These are phyloP conservation scores for Sphaerosporella brunnea DNA, from an alignment of 495 filamentous ascomycete species.

Conservation along the genomic window DNA sequence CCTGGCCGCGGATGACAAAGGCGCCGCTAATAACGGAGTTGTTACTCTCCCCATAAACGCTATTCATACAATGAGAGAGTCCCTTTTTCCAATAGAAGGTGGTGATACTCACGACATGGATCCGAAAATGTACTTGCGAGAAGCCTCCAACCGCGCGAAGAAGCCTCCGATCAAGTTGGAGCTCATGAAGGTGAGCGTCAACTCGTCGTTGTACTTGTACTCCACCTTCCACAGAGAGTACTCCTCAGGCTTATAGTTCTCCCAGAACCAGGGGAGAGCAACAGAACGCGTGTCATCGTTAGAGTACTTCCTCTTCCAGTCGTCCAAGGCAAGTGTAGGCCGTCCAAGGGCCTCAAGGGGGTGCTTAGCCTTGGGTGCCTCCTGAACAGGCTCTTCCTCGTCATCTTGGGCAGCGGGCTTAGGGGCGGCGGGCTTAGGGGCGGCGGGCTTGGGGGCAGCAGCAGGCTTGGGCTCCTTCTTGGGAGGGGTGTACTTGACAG, in stretches of 20 bases:
- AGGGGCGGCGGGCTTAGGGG: conserved; percentile 38
- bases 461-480: conserved; percentile 61
- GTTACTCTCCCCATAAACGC: conserved; percentile 70
- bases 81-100: too few species aligned
- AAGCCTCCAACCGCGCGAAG: conserved; percentile 90
- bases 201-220: conserved; percentile 98
- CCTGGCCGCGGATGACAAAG: conserved; percentile 84
- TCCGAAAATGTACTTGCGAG: conserved; percentile 97
- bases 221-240: conserved; percentile 82
- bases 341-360: conserved; percentile 72
- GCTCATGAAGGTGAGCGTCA: conserved; percentile 94
- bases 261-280: conserved; percentile 95
- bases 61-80: neutral
- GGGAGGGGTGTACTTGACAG: conserved; percentile 68
- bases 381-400: conserved; percentile 50
- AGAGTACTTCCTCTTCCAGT: conserved; percentile 98
- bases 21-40: conserved; percentile 78
- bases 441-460: conserved; percentile 46
- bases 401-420: conserved; percentile 38
- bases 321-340: conserved; percentile 68
- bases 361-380: conserved; percentile 85
- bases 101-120: conserved; percentile 36
- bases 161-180: conserved; percentile 95
- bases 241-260: conserved; percentile 77
- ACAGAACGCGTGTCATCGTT: conserved; percentile 72